Conservation (phyloP, 2,329 filamentous ascomycete species). For the Verticillium nubilum region DNA sequence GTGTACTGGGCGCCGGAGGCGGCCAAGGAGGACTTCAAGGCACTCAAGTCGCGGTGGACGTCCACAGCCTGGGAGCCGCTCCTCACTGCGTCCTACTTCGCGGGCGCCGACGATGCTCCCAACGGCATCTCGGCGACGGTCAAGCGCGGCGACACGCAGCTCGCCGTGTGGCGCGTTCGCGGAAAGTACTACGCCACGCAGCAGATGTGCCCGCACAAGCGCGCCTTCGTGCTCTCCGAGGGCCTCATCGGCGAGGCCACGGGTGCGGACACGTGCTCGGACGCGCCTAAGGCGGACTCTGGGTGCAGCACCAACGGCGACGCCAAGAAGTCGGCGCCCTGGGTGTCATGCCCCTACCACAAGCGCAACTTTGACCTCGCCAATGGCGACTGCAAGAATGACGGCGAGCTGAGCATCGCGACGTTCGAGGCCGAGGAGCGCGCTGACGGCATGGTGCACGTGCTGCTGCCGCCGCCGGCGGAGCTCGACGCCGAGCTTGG, state of each 20-base stretch:
- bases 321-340: slow-evolving; percentile 43
- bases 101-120: slow-evolving; percentile 53
- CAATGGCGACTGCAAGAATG: slow-evolving; percentile 68
- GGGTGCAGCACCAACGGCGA: slow-evolving; percentile 19
- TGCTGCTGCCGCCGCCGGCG: slow-evolving; percentile 72
- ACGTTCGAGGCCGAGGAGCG: slow-evolving; percentile 75
- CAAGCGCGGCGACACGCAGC: slow-evolving; percentile 83
- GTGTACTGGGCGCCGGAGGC: slow-evolving; percentile 68
- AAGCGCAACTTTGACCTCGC: slow-evolving; percentile 83
- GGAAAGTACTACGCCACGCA: slow-evolving; percentile 81
- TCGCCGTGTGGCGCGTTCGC: slow-evolving; percentile 78
- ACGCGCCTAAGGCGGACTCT: slow-evolving; percentile 26
- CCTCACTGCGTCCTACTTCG: slow-evolving; percentile 65
- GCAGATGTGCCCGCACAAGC: slow-evolving; percentile 93
- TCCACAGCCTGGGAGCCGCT: slow-evolving; percentile 74
- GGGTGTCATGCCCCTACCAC: slow-evolving; percentile 82
- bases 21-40: slow-evolving; percentile 66
- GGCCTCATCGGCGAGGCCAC: slow-evolving; percentile 66
- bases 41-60: slow-evolving; percentile 56
- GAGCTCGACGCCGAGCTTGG: slow-evolving; percentile 77
- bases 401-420: slow-evolving; percentile 71
- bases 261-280: slow-evolving; percentile 19
- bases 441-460: slow-evolving; percentile 68
- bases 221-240: slow-evolving; percentile 83
- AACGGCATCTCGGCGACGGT: slow-evolving; percentile 72